Evolutionary conservation across 1,139 yeast genomes (phyloP), one percentile per base, ranked within the genome.

Genomic region (Yamadazyma songkhlaensis): DNA sequence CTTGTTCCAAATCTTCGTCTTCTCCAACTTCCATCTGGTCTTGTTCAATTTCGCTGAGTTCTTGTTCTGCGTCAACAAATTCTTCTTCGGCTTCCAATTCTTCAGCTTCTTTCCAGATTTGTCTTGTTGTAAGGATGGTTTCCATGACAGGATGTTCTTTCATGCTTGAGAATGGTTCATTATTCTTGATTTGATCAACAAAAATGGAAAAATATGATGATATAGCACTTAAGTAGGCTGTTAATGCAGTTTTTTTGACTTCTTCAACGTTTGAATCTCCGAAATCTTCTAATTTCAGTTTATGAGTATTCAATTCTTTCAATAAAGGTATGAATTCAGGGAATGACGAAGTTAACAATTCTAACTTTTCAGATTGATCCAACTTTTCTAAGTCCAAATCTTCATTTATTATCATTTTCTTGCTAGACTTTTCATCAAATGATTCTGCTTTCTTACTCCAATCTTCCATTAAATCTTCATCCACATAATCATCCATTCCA

Each of bases 101-200:
- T 35, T 58, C 69, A 3, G 88, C 90, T 50, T 83, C 90, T 55
- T 94, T 76, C 96, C 97, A 90, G n/a, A 85, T 74, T 55, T 89
- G 96, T 48, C 94, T 74, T 3, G 92, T 73, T 39, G 84, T 80
- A 41, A 90, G 67, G 31, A 90, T 83, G 24, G 84, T 75, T 52
- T 86, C 90, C 96, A 90, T 89, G 2, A 90, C 84, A 2, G 92
- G 86, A 49, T 84, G 90, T 40, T 86, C 94, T 51, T 85, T 88
- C 83, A 90, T 79, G 23, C 82, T 70, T 25, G 57, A 44, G 51
- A 82, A 80, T 7, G 72, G 71, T 37, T 80, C 84, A 4, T 72
- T 77, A 29, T 68, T 67, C 29, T 67, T 67, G 40, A 83, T 60
- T 30, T 77, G 69, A 27, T 79, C 80, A 30, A 77, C 60, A 46